These are phyloP conservation scores for Scalesia atractyloides DNA, from an alignment of 129 eudicot genomes.

Conservation along the genomic window DNA sequence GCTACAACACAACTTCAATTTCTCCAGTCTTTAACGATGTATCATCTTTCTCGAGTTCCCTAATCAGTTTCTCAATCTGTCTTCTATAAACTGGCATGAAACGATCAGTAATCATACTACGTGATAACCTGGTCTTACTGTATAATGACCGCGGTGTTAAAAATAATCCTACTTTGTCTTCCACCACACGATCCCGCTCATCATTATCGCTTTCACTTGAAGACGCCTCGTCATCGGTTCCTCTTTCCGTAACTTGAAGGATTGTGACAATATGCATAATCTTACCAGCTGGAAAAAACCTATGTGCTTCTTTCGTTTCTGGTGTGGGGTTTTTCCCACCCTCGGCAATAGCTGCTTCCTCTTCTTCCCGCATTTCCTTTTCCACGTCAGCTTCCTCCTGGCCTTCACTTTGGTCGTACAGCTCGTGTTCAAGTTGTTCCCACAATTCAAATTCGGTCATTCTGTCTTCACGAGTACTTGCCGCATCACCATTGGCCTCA, in stretches of 20 bases:
- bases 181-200: constrained; percentile 32
- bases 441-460: constrained; percentile 88
- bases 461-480: constrained; percentile 50
- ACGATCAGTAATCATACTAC: constrained; percentile 86
- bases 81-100: constrained; percentile 94
- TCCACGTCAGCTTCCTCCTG: constrained; percentile 65
- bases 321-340: constrained; percentile 44
- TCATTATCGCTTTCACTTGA: constrained; percentile 30
- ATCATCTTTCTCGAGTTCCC: constrained; percentile 59
- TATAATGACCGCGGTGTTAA: constrained; percentile 69
- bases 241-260: constrained; percentile 40
- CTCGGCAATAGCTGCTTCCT: constrained; percentile 69
- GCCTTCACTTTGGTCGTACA: constrained; percentile 54
- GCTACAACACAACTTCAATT: constrained; percentile 31
- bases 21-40: constrained; percentile 28
- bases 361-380: constrained; percentile 88
- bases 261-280: constrained; percentile 81
- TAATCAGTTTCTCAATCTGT: constrained; percentile 77
- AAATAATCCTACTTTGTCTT: constrained; percentile 68
- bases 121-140: constrained; percentile 79
- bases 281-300: constrained; percentile 94
- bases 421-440: constrained; percentile 87
- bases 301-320: constrained; percentile 73
- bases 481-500: constrained; percentile 36
- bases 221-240: constrained; percentile 29